Base-by-base conservation (phyloP, 495 filamentous ascomycete genomes). In the Neurospora tetrasperma region DNA sequence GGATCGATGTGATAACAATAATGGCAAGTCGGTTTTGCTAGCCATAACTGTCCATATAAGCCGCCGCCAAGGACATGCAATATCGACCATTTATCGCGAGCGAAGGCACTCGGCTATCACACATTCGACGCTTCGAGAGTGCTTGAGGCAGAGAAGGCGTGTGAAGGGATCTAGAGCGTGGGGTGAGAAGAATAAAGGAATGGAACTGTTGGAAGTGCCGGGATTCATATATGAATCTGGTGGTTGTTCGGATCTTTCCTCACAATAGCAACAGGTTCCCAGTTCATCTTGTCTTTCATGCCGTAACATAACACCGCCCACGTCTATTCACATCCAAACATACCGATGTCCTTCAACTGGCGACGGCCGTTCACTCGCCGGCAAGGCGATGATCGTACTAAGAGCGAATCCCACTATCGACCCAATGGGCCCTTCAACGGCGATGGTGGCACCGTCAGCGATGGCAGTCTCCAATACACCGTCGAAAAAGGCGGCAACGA, bases 401-500 rank as follows among this genome's bases (percentile, higher is more conserved):
- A 46, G 35, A 38, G 11, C 69, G 42, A 12, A n/a, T 40, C 48
- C 2, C 42, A n/a, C 18, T 23, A 69, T n/a, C 41, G 42, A 59
- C 16, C 41, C 69, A 4, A 46, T 66, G 35, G 44, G 41, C 20
- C 38, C 27, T 42, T 44, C n/a, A 23, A 8, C 10, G 20, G 48
- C 5, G 48, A n/a, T 42, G 75, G 69, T 5, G 72, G 69, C 72
- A 76, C 76, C 43, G 68, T 80, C n/a, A 74, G 75, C 35, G 84
- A 84, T 66, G 86, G 86, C 42, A 81, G 81, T 54, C 79, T 87
- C 11, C 77, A 85, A 44, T 90, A 84, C 74, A 85, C 84, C 10
- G 78, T 82, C 20, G 87, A 84, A 71, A 84, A 85, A 69, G 89
- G 86, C 20, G 82, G 80, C n/a, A 91, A 91, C 75, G 84, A 84